Base-by-base conservation (phyloP, 495 filamentous ascomycete species). In the Bacidia gigantensis region DNA sequence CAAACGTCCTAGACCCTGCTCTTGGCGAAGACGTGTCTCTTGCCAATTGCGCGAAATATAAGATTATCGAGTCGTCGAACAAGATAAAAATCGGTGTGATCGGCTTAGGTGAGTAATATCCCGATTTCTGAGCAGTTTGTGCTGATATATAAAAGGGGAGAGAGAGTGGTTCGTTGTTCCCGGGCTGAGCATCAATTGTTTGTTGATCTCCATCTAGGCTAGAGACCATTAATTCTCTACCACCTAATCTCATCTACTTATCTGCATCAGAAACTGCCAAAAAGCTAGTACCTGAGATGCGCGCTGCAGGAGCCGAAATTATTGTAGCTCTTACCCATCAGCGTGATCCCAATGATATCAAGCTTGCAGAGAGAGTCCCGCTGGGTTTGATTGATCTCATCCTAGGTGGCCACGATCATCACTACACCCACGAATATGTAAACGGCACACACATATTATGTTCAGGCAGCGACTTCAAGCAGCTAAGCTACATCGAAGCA, bases 321-420 rank as follows among this genome's bases (percentile, higher is more conserved):
- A 67, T 95, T 43, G 71, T 95, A 41, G 84, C 83, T 0, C 68
- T 95, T 3, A 89, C 86, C 0, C 89, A 95, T 62, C 82, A 85
- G 70, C 77, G 88, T 26, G 86, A 94, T 60, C 88, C 87, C 10
- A 93, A 87, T 58, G 84, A 87, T 62, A 74, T 83, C 54, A 92
- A 90, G 64, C 66, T 95, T 5, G 88, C 89, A 0, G 69, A 78
- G 48, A 78, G 81, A 41, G 72, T 76, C 1, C 71, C 81, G 0
- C 68, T 74, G 9, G 86, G 83, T 0, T 62, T 82, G 12, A 80
- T 94, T 23, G 89, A 95, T 62, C 73, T 94, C 24, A 82, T 95
- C 23, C 71, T 95, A 0, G 87, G 89, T 40, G 89, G 89, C 2
- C 89, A 95, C 58, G 89, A 95, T 54, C 89, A 95, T 59, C 89